Evolutionary conservation across 176 grass and related monocot genomes (phyloP).

Genomic region (Aegilops umbellulata): DNA sequence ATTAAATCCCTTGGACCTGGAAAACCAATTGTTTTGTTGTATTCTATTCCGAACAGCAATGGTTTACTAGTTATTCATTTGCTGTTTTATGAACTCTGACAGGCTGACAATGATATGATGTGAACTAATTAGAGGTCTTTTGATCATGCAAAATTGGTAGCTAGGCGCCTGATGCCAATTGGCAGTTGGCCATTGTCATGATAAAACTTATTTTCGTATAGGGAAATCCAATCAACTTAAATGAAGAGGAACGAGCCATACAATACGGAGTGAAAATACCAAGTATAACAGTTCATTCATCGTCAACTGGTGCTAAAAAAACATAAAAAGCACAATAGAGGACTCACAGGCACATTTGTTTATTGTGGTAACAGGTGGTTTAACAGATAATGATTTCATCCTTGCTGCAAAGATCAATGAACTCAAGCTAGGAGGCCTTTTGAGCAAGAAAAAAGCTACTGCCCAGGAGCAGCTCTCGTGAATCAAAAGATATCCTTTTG

Average conservation of each 20-base stretch:
- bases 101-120: neutral
- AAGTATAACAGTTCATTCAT: neutral
- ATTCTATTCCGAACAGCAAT: neutral
- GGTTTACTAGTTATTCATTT: neutral
- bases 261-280: neutral
- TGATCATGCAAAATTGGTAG: neutral
- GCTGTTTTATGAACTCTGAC: neutral
- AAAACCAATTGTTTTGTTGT: neutral
- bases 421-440: constrained; percentile 51
- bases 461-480: neutral
- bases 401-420: constrained; percentile 83
- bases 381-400: constrained; percentile 84
- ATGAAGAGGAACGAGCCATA: neutral
- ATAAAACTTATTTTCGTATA: neutral
- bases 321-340: neutral
- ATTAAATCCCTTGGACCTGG: neutral
- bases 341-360: neutral
- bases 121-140: neutral
- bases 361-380: constrained; percentile 57
- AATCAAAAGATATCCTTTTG: neutral
- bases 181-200: neutral
- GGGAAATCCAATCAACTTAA: neutral
- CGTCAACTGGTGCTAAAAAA: neutral
- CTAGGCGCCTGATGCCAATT: neutral
- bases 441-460: constrained; percentile 65